Conservation (phyloP, 139 green algal genomes). For the Pseudopediastrum boryanum region DNA sequence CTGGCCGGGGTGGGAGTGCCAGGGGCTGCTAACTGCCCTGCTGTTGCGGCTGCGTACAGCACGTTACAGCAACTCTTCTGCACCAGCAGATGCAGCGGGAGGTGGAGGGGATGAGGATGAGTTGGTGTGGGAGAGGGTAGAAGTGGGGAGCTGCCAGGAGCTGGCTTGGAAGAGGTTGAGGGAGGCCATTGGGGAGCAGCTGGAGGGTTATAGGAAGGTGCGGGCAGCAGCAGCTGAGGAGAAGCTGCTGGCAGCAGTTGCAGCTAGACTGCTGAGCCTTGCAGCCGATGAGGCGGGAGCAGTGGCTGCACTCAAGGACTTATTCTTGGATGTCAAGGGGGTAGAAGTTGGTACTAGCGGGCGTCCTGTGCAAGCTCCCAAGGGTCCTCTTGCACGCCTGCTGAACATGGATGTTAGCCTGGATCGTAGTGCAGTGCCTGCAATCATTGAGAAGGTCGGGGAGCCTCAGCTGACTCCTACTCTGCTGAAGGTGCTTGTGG, state of each 20-base stretch:
- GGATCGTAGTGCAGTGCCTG: slow-evolving; percentile 15
- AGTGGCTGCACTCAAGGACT: slow-evolving; percentile 6
- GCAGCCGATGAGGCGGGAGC: background rate
- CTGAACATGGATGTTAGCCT: background rate
- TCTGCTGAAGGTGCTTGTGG: slow-evolving; percentile 5
- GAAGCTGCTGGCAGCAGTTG: background rate
- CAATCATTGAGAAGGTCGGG: background rate
- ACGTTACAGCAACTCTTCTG: background rate
- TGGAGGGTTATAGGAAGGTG: slow-evolving; percentile 10
- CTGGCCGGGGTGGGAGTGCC: slow-evolving; percentile 22
- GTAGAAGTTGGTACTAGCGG: background rate
- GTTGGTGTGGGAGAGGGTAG: background rate
- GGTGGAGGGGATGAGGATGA: background rate
- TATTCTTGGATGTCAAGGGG: background rate
- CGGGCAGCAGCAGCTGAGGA: background rate
- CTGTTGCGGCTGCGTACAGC: slow-evolving; percentile 21
- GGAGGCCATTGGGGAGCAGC: background rate
- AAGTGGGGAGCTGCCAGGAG: background rate
- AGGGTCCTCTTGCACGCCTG: slow-evolving; percentile 1
- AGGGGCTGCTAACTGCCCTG: background rate
- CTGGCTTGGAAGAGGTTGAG: background rate
- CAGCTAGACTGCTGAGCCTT: background rate
- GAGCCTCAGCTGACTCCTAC: background rate
- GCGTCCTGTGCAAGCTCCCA: background rate
- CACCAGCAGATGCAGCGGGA: background rate